phyloP scores from a whole-genome alignment of 1,139 yeast genomes.

The Suhomyces chickasaworum region DNA sequence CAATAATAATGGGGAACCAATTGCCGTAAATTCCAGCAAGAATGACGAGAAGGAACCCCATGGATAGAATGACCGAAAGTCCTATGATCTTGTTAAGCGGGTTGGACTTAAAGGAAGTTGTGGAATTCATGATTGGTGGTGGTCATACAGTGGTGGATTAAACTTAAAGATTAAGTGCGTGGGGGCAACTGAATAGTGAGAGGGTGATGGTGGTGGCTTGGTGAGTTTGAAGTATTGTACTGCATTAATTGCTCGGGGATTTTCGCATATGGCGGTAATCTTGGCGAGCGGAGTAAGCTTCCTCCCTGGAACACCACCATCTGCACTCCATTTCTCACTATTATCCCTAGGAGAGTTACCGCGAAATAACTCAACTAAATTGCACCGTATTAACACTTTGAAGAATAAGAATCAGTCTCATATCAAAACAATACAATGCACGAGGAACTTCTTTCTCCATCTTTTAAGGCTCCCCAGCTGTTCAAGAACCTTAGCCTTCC shows the following conservation, averaged over 20 bases:
- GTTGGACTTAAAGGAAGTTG: conserved; percentile 34
- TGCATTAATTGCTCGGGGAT: neutral
- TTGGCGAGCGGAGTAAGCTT: neutral
- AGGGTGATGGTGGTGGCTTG: neutral
- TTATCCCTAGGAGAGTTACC: neutral
- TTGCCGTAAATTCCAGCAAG: conserved; percentile 75
- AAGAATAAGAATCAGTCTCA: no score
- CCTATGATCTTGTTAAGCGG: conserved; percentile 76
- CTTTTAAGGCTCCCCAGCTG: conserved; percentile 10
- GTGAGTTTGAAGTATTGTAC: neutral
- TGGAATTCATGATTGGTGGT: conserved; percentile 32
- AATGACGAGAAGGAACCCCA: conserved; percentile 78
- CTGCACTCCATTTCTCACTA: neutral
- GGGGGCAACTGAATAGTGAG: neutral
- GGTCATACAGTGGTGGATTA: neutral
- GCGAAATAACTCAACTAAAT: neutral
- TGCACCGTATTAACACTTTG: no score
- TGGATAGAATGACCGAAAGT: conserved; percentile 69
- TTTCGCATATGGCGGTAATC: neutral
- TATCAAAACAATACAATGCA: conserved; percentile 1
- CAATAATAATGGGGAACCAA: conserved; percentile 74
- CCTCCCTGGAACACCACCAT: neutral
- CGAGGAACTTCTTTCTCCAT: conserved; percentile 10
- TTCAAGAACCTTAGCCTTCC: conserved; percentile 13
- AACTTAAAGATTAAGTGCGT: neutral